A percentile compares a stretch with the other conserved stretches of the same genome.
phyloP scores from a whole-genome alignment of 495 filamentous ascomycete genomes.

The Talaromyces wortmannii region DNA sequence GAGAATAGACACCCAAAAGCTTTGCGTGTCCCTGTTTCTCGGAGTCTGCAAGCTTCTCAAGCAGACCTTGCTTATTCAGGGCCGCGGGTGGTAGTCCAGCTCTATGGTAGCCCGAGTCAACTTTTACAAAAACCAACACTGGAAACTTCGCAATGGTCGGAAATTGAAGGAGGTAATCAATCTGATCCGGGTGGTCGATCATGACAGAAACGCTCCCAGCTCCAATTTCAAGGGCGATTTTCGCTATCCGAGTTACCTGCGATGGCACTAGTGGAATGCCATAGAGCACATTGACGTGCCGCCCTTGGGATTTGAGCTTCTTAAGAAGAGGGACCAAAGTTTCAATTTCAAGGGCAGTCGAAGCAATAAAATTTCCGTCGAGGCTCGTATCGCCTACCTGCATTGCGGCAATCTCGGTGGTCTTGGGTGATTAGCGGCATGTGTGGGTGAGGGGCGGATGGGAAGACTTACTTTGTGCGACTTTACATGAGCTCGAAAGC shows the following conservation, averaged over 20 bases:
- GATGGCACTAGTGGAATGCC: slow-evolving; percentile 67
- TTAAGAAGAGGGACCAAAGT: slow-evolving; percentile 54
- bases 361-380: slow-evolving; percentile 64
- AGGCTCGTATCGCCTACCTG: slow-evolving; percentile 55
- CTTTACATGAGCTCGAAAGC: slow-evolving; percentile 79
- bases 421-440: slow-evolving; percentile 35
- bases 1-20: slow-evolving; percentile 68
- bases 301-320: slow-evolving; percentile 44
- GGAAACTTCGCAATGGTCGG: slow-evolving; percentile 26
- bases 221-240: slow-evolving; percentile 41
- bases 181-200: slow-evolving; percentile 64
- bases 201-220: slow-evolving; percentile 54
- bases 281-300: slow-evolving; percentile 64
- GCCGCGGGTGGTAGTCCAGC: slow-evolving; percentile 58
- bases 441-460: too few relatives aligned
- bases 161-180: slow-evolving; percentile 37
- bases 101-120: slow-evolving; percentile 72
- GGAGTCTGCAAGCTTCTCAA: slow-evolving; percentile 40
- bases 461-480: slow-evolving; percentile 63
- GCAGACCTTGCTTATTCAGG: slow-evolving; percentile 38
- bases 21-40: slow-evolving; percentile 23
- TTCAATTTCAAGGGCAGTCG: slow-evolving; percentile 72
- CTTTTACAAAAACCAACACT: slow-evolving; percentile 61
- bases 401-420: slow-evolving; percentile 61
- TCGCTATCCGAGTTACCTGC: slow-evolving; percentile 47